Evolutionary conservation across 768 basidiomycete genomes (phyloP), one percentile per base, ranked within the genome.

Genomic region (Russula dissimulans): DNA sequence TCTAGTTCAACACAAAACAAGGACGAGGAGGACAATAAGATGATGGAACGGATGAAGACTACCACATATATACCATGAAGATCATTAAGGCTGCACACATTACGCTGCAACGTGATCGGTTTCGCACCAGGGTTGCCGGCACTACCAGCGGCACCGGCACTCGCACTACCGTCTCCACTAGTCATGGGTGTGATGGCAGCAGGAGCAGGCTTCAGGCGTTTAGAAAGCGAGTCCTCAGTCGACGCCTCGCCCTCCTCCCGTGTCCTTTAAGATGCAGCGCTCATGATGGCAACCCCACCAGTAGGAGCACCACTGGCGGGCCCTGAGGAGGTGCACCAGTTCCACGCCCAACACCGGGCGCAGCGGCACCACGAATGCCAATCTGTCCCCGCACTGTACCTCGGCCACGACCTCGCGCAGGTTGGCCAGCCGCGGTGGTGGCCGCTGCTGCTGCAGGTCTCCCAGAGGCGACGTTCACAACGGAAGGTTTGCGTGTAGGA

Each of bases 71-170:
- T 39, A 15, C 31, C 12, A 57, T 43, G 34, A 10, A 36, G 5
- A 53, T 56, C 29, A 57, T 69, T 69, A 55, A 62, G 79, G 54
- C 68, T 77, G 56, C 18, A 59, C 64, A 56, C 53, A 51, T 59
- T 60, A 9, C 56, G 60, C 36, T 60, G 67, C 38, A 63, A 42
- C 4, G 59, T 56, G 26, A 66, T 39, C 1, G 64, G 64, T 52
- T 65, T 65, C 34, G 62, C 56, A 14, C 62, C 54, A n/a, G 50
- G n/a, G 31, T 51, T 58, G 22, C 42, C 8, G 4, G 47, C 53
- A 26, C 41, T 15, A 14, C 18, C 31, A 4, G 18, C 42, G 26
- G 36, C 56, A 12, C 44, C 48, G 5, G 55, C 22, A 18, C 17
- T 26, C 15, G 44, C 42, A 3, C 43, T 60, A 8, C 15, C 56